Conservation (phyloP, 2,329 filamentous ascomycete species). For the Colletotrichum graminicola region DNA sequence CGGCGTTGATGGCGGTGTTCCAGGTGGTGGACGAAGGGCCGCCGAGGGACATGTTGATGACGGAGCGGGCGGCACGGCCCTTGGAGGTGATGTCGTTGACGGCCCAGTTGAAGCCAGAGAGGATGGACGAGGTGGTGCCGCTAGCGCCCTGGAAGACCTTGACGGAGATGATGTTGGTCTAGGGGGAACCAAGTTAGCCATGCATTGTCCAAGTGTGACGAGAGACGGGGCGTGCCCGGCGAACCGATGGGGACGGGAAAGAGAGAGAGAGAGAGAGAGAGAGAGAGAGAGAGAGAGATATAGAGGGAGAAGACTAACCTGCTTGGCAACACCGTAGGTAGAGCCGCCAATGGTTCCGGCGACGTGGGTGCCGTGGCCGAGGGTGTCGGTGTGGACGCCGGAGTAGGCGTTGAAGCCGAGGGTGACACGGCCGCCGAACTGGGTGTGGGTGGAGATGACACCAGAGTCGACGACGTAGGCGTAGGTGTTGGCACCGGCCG, state of each 20-base stretch:
- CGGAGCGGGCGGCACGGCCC: slow-evolving; percentile 56
- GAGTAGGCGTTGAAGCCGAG: slow-evolving; percentile 53
- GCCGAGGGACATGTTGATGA: slow-evolving; percentile 69
- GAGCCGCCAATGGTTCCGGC: slow-evolving; percentile 59
- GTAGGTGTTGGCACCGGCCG: slow-evolving; percentile 57
- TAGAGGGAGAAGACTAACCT: slow-evolving; percentile 40
- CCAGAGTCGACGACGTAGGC: slow-evolving; percentile 69
- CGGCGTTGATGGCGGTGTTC: slow-evolving; percentile 62
- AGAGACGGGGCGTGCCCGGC: not conserved
- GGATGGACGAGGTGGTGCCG: slow-evolving; percentile 48
- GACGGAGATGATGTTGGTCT: slow-evolving; percentile 56
- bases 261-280: not conserved
- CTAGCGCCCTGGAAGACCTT: slow-evolving; percentile 57
- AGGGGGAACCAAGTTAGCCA: not conserved
- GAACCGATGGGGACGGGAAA: no score
- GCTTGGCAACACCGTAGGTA: slow-evolving; percentile 61
- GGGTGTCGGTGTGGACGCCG: slow-evolving; percentile 51
- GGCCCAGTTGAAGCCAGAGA: slow-evolving; percentile 56
- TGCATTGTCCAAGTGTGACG: not conserved
- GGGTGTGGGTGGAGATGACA: slow-evolving; percentile 59
- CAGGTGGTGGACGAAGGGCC: slow-evolving; percentile 56
- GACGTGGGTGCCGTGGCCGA: slow-evolving; percentile 62
- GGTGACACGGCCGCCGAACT: slow-evolving; percentile 59
- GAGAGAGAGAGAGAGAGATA: not conserved
- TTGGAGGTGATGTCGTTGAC: slow-evolving; percentile 58